Conservation (phyloP, 2,329 filamentous ascomycete genomes). For the Fusarium torulosum region DNA sequence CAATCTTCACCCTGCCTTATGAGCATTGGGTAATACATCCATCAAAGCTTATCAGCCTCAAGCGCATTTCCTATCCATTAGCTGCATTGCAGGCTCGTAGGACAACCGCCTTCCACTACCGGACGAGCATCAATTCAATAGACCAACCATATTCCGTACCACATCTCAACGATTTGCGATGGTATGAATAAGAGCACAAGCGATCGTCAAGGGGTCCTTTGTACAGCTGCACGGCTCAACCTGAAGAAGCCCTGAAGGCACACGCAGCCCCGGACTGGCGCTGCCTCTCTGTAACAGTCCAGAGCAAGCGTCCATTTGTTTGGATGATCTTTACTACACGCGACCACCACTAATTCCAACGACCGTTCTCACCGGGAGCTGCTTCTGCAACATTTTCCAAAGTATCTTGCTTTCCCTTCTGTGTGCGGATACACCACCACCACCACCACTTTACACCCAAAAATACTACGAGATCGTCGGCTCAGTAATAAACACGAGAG, state of each 20-base stretch:
- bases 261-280: too few species aligned
- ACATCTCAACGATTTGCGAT: conserved; percentile 5
- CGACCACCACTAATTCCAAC: conserved; percentile 37
- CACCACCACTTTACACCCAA: conserved; percentile 16
- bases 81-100: neutral
- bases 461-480: conserved; percentile 31
- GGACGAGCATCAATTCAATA: conserved; percentile 1
- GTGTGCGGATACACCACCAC: conserved; percentile 7
- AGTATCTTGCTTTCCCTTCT: neutral
- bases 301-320: conserved; percentile 26
- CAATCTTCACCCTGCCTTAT: neutral
- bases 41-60: neutral
- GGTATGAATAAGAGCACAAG: conserved; percentile 14
- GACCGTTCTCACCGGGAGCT: conserved; percentile 41
- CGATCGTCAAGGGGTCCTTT: conserved; percentile 35
- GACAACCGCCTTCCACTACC: conserved; percentile 17
- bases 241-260: neutral
- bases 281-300: neutral
- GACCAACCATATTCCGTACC: conserved; percentile 1
- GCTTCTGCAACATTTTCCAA: conserved; percentile 27
- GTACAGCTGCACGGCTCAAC: conserved; percentile 16
- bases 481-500: conserved; percentile 21
- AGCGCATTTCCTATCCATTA: neutral
- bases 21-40: neutral
- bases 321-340: conserved; percentile 46